phyloP scores from a whole-genome alignment of 1,139 yeast species.

The Spathaspora sp. region DNA sequence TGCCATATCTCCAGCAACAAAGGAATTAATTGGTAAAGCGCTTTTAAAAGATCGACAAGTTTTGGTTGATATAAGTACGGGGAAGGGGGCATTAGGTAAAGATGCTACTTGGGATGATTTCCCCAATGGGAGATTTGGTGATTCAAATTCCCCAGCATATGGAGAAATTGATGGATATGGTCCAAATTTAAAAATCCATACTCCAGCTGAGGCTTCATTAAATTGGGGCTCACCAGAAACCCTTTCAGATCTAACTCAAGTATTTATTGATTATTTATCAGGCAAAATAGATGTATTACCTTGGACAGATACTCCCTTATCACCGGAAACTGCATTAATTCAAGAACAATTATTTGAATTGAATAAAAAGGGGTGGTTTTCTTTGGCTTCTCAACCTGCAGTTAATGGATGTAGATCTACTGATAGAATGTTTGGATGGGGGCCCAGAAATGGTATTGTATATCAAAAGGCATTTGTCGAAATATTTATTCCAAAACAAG shows the following conservation, averaged over 20 bases:
- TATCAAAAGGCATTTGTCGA: slow-evolving; percentile 93
- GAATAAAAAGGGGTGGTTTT: slow-evolving; percentile 74
- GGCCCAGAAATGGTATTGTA: slow-evolving; percentile 85
- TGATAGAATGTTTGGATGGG: slow-evolving; percentile 96
- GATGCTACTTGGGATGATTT: slow-evolving; percentile 99
- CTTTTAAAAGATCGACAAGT: slow-evolving; percentile 44
- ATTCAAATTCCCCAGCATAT: slow-evolving; percentile 93
- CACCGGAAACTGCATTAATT: slow-evolving; percentile 87
- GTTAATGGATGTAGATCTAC: slow-evolving; percentile 72
- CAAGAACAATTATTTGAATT: slow-evolving; percentile 85
- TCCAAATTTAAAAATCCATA: slow-evolving; percentile 72
- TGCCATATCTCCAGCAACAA: slow-evolving; percentile 27
- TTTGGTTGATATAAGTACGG: slow-evolving; percentile 74
- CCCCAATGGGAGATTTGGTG: slow-evolving; percentile 97
- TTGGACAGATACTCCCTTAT: slow-evolving; percentile 84
- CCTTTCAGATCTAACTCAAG: slow-evolving; percentile 59
- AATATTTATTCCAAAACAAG: slow-evolving; percentile 75
- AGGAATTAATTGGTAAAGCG: slow-evolving; percentile 25
- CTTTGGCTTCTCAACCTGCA: slow-evolving; percentile 96
- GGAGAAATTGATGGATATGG: slow-evolving; percentile 99
- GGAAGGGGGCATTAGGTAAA: slow-evolving; percentile 82
- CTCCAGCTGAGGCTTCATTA: slow-evolving; percentile 65
- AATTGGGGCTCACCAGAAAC: slow-evolving; percentile 83
- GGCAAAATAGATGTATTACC: slow-evolving; percentile 80
- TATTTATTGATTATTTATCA: slow-evolving; percentile 74